Percentiles rank a stretch among this genome's conserved stretches.
phyloP scores from a whole-genome alignment of 129 eudicot species.

The Gnaphalium uliginosum region DNA sequence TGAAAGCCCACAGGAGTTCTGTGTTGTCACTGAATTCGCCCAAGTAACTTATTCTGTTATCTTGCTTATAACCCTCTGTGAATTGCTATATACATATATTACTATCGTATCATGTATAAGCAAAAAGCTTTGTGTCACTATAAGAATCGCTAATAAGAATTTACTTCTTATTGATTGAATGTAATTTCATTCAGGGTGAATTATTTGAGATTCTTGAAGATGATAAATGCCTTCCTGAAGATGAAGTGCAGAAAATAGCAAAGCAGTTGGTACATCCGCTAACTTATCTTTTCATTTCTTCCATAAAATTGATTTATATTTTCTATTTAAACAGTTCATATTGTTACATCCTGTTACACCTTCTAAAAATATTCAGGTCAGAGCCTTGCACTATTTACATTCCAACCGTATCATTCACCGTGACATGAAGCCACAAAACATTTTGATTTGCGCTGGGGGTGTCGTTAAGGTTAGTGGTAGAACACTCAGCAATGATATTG shows the following conservation, averaged over 20 bases:
- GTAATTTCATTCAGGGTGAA: conserved; percentile 64
- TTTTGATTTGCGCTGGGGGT: conserved; percentile 83
- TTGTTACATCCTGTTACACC: conserved; percentile 1
- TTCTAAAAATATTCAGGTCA: conserved; percentile 53
- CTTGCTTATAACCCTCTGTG: neutral
- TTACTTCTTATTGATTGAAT: neutral
- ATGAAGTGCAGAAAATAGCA: conserved; percentile 92
- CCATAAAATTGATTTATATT: neutral
- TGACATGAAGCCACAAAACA: conserved; percentile 98
- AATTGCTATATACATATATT: neutral
- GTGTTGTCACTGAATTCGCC: conserved; percentile 98
- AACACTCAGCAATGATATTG: neutral
- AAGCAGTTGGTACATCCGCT: conserved; percentile 79
- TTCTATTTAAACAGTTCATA: conserved; percentile 10
- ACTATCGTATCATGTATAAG: conserved; percentile 10
- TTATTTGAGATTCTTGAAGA: conserved; percentile 96
- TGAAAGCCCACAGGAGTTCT: conserved; percentile 95
- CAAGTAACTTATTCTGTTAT: conserved; percentile 49
- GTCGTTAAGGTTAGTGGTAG: conserved; percentile 67
- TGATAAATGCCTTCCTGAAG: conserved; percentile 97
- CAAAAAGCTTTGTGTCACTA: neutral
- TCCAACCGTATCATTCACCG: conserved; percentile 92
- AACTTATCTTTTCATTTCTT: conserved; percentile 13
- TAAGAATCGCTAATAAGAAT: neutral
- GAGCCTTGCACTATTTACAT: conserved; percentile 89